Evolutionary conservation across 768 basidiomycete species (phyloP), one percentile per base, ranked within the genome.

Genomic region (Termitomyces eurrhizus): DNA sequence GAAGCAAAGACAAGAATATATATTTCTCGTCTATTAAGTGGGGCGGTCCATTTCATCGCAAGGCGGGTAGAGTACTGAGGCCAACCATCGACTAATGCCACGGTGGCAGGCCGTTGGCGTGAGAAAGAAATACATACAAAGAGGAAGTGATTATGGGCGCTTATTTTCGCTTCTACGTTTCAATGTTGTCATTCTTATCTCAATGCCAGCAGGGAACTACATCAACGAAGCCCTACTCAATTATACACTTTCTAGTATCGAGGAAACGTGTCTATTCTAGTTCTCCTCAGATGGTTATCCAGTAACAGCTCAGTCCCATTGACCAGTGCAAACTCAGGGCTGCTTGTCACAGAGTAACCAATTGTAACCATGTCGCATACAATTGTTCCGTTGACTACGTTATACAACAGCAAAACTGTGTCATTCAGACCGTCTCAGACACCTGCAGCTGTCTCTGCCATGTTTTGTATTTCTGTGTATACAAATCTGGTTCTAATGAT

Each of bases 11-110:
- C 74, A 61, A 90, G 67, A 65, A 95, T 81, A 11, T 84, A 78
- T 36, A 89, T 65, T 73, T 95, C 93, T 64, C 92, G 84, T 64
- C 87, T 82, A 52, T 82, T 89, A 12, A 88, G 92, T 55, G 85
- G 83, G 3, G 83, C 78, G 46, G 75, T 72, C 88, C 89, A 90
- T 59, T 77, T 74, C 86, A 86, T 87, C 52, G 63, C 62, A 60
- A 53, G 16, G 42, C 56, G 29, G 18, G 21, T 21, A 44, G 14
- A 44, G n/a, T 44, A 33, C 7, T 26, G 21, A 3, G 56, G 26
- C 45, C 14, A 5, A 11, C 44, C 13, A 9, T 35, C 29, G 29
- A 29, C 29, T 3, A 12, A 37, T 48, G 21, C 56, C 24, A 48
- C 56, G 44, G 45, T 21, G 45, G 24, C 16, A 26, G 12, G 56